These are phyloP conservation scores for Adenanthera pavonina DNA, from an alignment of 306 rosid species.

Conservation along the genomic window DNA sequence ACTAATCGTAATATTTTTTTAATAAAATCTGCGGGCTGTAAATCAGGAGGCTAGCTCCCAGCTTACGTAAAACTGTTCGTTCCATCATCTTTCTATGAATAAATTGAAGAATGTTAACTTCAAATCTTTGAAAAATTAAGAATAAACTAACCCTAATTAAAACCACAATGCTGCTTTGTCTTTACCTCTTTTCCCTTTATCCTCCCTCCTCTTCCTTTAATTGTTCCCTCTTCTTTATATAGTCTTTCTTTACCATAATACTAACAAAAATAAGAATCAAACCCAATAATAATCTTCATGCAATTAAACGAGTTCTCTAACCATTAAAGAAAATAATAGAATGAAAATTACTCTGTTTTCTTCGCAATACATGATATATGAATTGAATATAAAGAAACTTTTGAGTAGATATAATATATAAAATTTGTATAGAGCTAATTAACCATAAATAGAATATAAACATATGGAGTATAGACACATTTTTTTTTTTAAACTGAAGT, in stretches of 20 bases:
- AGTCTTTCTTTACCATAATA: slow-evolving; percentile 14
- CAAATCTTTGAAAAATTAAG: slow-evolving; percentile 33
- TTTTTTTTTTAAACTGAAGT: neutral
- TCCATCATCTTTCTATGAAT: slow-evolving; percentile 39
- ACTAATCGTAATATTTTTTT: neutral
- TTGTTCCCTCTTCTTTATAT: neutral
- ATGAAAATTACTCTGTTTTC: neutral
- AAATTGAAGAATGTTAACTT: slow-evolving; percentile 30
- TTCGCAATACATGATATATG: slow-evolving; percentile 2
- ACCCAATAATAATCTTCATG: neutral
- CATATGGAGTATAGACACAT: neutral
- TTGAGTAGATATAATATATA: neutral
- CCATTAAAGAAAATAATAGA: neutral
- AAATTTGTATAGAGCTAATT: neutral
- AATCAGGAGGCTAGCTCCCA: slow-evolving; percentile 32
- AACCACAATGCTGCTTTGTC: slow-evolving; percentile 37
- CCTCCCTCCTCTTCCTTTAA: neutral
- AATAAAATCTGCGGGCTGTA: too few species aligned
- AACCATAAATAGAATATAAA: neutral
- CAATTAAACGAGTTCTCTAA: neutral
- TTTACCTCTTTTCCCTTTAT: slow-evolving; percentile 4
- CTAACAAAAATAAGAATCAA: slow-evolving; percentile 20
- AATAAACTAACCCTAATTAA: slow-evolving; percentile 23
- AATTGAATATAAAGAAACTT: neutral
- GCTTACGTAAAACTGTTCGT: slow-evolving; percentile 29